phyloP scores from a whole-genome alignment of 768 basidiomycete genomes.

The Panus rudis region DNA sequence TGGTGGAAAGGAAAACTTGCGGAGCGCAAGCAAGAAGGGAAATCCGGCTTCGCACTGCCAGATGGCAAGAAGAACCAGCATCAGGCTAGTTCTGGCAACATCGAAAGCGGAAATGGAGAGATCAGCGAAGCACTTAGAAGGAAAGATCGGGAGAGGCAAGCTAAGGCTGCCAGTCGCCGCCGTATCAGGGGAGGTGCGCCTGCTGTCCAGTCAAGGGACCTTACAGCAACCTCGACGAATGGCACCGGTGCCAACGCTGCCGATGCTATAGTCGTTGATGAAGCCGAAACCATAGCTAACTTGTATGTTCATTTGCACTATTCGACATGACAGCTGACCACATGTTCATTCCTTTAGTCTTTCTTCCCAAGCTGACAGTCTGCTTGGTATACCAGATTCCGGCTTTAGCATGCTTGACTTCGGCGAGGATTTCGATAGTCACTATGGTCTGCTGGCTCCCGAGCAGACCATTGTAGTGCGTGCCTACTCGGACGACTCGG shows the following conservation, averaged over 20 bases:
- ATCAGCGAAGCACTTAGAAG: constrained; percentile 71
- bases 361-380: constrained; percentile 2
- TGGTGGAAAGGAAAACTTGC: constrained; percentile 66
- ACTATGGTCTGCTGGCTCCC: constrained; percentile 73
- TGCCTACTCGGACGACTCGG: constrained; percentile 86
- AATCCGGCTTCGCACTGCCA: constrained; percentile 21
- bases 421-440: constrained; percentile 58
- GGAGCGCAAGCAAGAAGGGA: constrained; percentile 31
- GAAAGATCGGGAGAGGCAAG: constrained; percentile 62
- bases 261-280: constrained; percentile 24
- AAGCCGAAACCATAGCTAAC: constrained; percentile 47
- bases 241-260: neutral
- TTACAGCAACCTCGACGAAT: constrained; percentile 1
- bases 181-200: constrained; percentile 71
- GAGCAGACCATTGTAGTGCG: constrained; percentile 82
- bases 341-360: constrained; percentile 10
- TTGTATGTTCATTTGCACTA: constrained; percentile 39
- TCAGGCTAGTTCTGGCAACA: neutral
- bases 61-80: constrained; percentile 7
- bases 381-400: constrained; percentile 1
- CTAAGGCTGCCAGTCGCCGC: constrained; percentile 56
- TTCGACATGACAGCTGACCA: neutral
- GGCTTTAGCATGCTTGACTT: constrained; percentile 19
- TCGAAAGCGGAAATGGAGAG: constrained; percentile 25
- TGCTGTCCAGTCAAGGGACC: constrained; percentile 3